Evolutionary conservation across 148 eudicot species (phyloP).

Genomic region (Simmondsia chinensis): DNA sequence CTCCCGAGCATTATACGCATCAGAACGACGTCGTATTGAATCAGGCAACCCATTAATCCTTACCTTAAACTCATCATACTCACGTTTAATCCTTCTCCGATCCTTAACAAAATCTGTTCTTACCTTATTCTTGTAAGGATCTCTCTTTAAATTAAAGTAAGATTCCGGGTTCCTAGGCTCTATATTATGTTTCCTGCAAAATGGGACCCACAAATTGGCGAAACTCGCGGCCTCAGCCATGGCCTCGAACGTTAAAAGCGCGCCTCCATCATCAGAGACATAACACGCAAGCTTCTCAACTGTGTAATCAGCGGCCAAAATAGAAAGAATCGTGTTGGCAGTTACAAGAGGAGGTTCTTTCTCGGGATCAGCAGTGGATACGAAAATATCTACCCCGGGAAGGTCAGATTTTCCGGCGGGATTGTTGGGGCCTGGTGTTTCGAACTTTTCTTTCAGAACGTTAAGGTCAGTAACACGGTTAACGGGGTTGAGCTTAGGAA

Average conservation of each 20-base stretch:
- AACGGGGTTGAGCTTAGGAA: constrained; percentile 78
- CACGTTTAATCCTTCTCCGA: constrained; percentile 84
- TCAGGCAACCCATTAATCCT: constrained; percentile 87
- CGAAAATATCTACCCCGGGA: constrained; percentile 79
- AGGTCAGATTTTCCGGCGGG: constrained; percentile 89
- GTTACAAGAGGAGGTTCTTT: constrained; percentile 94
- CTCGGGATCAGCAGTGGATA: constrained; percentile 94
- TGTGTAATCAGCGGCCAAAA: constrained; percentile 79
- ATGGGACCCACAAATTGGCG: constrained; percentile 90
- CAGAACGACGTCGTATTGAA: constrained; percentile 79
- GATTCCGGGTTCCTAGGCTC: constrained; percentile 91
- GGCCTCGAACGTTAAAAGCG: constrained; percentile 83
- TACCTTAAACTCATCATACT: constrained; percentile 93
- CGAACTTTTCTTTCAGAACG: constrained; percentile 79
- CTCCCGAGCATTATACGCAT: constrained; percentile 84
- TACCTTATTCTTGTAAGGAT: constrained; percentile 86
- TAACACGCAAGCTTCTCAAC: constrained; percentile 91
- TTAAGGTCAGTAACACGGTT: constrained; percentile 73
- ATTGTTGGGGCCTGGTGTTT: constrained; percentile 46
- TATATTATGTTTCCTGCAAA: constrained; percentile 72
- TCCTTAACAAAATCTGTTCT: constrained; percentile 81
- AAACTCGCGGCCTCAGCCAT: constrained; percentile 99
- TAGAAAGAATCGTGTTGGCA: constrained; percentile 81
- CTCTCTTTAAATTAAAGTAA: constrained; percentile 65
- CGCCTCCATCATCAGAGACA: constrained; percentile 93